Evolutionary conservation across 805 yeast genomes (phyloP), one percentile per base, ranked within the genome.

Genomic region (Cyberlindnera nakhonratchasimensis): DNA sequence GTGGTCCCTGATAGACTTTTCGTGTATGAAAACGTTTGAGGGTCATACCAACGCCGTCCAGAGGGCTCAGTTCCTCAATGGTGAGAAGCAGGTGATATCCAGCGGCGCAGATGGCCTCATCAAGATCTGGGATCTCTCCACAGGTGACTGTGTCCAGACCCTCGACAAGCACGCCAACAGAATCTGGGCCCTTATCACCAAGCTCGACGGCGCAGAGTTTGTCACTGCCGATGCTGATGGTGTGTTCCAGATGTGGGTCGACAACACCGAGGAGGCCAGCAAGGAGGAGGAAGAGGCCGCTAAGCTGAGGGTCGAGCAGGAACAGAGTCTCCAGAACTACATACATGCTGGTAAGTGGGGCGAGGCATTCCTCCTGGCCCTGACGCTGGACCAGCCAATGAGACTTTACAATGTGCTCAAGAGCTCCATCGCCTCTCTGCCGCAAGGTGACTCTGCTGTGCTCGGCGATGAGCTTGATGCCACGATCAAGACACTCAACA

Each of bases 171-270:
- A 93, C 60, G 87, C 81, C 47, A 93, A 91, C 62, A 80, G 96
- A 66, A 87, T 93, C 37, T 93, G 99, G 99, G 86, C 97, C 0
- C 63, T 93, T 40, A 79, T 84, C 42, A 68, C 74, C 1, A 72
- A 77, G 46, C 66, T 77, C 26, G 85, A 82, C 53, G 91, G 95
- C 20, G 74, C 74, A 14, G 73, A 74, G 44, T 72, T 93, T 44
- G 77, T 87, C 0, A 78, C 86, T 45, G 98, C 96, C 0, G 98
- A 93, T 63, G 97, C 96, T 1, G 98, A 93, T 63, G 96, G 97
- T 42, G 82, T 87, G 20, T 76, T 93, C 51, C 84, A 87, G 38
- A 70, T 87, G 30, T 93, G 99, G 99, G 70, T 71, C 41, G 98
- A 93, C 63, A 80, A 82, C 54, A 86, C 96, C 1, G 89, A 81